Evolutionary conservation across 2,329 filamentous ascomycete species (phyloP), one percentile per base, ranked within the genome.

Genomic region (Beauveria scarabaeidicola): DNA sequence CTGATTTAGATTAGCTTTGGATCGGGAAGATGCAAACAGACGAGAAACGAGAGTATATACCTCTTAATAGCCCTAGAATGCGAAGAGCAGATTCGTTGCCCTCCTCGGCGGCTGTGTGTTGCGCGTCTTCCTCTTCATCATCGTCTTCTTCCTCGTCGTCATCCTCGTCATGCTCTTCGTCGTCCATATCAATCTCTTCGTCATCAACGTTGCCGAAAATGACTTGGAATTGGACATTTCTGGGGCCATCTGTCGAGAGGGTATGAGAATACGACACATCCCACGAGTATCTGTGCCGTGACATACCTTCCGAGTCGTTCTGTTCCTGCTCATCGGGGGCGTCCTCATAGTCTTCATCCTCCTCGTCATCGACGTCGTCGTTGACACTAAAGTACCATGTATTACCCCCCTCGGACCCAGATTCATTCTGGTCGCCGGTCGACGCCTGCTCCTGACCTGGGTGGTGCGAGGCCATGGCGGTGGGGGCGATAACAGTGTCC

Each of bases 91-190:
- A 61, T 19, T 47, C 27, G 36, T 46, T 44, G 41, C 48, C 23
- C 19, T n/a, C 15, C 2, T 46, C 40, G 8, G 62, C 61, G 32
- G 65, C 65, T 11, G 62, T 63, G 13, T 63, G 62, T 9, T 73
- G 68, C 17, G 73, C 71, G 9, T 72, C 71, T 5, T 75, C 73
- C 19, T 75, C 72, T 3, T 74, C 69, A 21, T 76, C 63, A 36
- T 67, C 64, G 40, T 67, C 63, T 9, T 67, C 66, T 23, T 68
- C 66, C 15, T 67, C 63, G 3, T 66, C 65, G 17, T 64, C 67
- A 7, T 68, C 67, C 2, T 69, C 70, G 6, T 67, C 66, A 2
- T 64, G 67, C 10, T 65, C 64, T 10, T 65, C 66, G 4, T 68
- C 63, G 1, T 67, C 65, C 0, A 63, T 64, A n/a, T 63, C 62